Conservation (phyloP, 1,284 basidiomycete genomes). For the Moesziomyces antarcticus region DNA sequence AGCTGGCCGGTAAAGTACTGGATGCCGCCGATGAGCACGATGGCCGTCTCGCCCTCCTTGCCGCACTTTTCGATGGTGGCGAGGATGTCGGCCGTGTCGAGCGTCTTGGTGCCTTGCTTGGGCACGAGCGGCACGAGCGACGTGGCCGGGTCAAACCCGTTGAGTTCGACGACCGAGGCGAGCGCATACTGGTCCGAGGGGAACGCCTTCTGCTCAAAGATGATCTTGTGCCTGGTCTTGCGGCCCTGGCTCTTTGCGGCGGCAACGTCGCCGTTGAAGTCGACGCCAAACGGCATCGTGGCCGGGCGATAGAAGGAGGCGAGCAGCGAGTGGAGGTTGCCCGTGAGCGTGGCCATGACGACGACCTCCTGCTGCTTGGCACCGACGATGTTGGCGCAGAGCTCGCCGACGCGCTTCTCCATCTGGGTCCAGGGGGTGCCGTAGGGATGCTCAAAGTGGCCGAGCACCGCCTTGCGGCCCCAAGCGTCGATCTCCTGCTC, state of each 20-base stretch:
- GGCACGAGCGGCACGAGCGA: conserved; percentile 84
- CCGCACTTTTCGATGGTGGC: conserved; percentile 73
- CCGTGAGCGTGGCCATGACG: conserved; percentile 91
- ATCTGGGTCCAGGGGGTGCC: conserved; percentile 85
- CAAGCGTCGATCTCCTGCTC: conserved; percentile 89
- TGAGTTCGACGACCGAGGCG: conserved; percentile 82
- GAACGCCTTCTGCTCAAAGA: conserved; percentile 93
- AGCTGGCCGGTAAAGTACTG: conserved; percentile 98
- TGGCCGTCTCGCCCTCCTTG: conserved; percentile 57
- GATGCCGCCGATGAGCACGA: conserved; percentile 61
- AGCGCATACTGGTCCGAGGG: conserved; percentile 98
- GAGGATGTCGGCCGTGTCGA: conserved; percentile 90
- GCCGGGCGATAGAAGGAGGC: conserved; percentile 93
- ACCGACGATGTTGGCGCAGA: conserved; percentile 86
- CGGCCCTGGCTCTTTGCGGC: conserved; percentile 28
- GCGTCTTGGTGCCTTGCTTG: conserved; percentile 82
- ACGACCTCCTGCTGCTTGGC: conserved; percentile 88
- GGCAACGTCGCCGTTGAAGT: conserved; percentile 29
- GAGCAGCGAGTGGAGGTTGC: conserved; percentile 94
- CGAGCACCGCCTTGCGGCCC: conserved; percentile 81
- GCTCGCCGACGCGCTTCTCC: conserved; percentile 77
- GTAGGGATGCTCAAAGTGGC: conserved; percentile 89
- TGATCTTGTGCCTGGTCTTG: conserved; percentile 80
- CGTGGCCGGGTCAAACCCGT: conserved; percentile 80
- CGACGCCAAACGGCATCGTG: conserved; percentile 42